These are phyloP conservation scores for Phaseolus coccineus DNA, from an alignment of 331 rosid species.

Conservation along the genomic window DNA sequence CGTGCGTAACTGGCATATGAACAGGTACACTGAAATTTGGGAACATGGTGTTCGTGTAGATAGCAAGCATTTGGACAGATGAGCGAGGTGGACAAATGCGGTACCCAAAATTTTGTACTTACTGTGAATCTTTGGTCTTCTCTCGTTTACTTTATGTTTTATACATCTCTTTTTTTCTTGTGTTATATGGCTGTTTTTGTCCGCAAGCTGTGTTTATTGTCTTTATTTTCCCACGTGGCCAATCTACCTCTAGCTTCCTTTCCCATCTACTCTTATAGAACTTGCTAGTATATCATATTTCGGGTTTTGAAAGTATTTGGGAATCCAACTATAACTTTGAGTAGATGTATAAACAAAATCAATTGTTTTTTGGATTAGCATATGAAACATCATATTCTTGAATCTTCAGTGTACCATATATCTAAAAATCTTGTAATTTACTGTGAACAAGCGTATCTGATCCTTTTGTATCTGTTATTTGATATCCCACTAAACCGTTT, in stretches of 20 bases:
- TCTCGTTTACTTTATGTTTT: not conserved
- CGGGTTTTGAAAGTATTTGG: not conserved
- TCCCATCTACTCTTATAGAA: not conserved
- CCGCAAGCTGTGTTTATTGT: not conserved
- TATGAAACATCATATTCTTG: not conserved
- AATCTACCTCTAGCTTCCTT: not conserved
- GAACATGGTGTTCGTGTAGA: constrained; percentile 70
- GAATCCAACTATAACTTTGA: not conserved
- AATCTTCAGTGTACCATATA: not conserved
- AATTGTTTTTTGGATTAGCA: not conserved
- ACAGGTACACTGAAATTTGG: constrained; percentile 79
- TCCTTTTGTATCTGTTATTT: not conserved
- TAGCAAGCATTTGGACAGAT: constrained; percentile 55
- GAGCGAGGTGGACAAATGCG: constrained; percentile 38
- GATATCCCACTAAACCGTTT: not conserved
- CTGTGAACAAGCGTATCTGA: not conserved
- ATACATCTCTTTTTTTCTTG: constrained; percentile 18
- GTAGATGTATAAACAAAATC: not conserved
- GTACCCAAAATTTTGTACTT: constrained; percentile 21
- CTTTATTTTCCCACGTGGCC: not conserved
- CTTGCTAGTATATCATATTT: not conserved
- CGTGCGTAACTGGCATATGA: constrained; percentile 22
- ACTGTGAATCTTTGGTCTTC: constrained; percentile 20
- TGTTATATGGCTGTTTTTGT: constrained; percentile 8
- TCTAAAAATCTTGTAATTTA: not conserved